A percentile compares a stretch with the other conserved stretches of the same genome.
phyloP scores from a whole-genome alignment of 1,284 basidiomycete genomes.

The Sphagnurus paluster region DNA sequence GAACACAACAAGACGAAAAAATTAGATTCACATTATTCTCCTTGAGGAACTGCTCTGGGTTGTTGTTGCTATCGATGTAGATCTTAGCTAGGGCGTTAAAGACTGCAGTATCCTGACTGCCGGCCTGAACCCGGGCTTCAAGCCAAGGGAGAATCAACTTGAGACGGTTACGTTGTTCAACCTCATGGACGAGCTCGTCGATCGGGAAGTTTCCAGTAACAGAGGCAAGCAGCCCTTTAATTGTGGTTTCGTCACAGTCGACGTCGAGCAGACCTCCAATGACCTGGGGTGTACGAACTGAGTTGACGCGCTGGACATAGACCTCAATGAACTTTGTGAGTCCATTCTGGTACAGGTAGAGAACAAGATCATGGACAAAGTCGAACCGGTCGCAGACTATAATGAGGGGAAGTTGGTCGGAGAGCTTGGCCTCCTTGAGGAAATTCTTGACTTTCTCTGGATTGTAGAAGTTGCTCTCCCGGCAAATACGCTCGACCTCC shows the following conservation, averaged over 20 bases:
- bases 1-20: slow-evolving; percentile 1
- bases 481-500: slow-evolving; percentile 98
- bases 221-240: slow-evolving; percentile 91
- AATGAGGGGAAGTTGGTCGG: slow-evolving; percentile 97
- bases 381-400: slow-evolving; percentile 99
- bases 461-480: slow-evolving; percentile 97
- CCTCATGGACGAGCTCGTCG: slow-evolving; percentile 96
- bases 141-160: slow-evolving; percentile 98
- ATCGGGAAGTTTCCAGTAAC: slow-evolving; percentile 98
- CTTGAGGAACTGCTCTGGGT: slow-evolving; percentile 96
- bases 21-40: slow-evolving; percentile 84
- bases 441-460: slow-evolving; percentile 99
- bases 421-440: slow-evolving; percentile 96
- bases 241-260: slow-evolving; percentile 95
- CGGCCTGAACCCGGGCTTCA: slow-evolving; percentile 88
- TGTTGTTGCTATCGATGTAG: slow-evolving; percentile 98
- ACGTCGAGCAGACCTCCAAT: slow-evolving; percentile 97
- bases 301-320: slow-evolving; percentile 98
- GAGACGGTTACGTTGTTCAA: slow-evolving; percentile 93
- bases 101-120: slow-evolving; percentile 89
- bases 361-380: slow-evolving; percentile 98
- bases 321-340: slow-evolving; percentile 98
- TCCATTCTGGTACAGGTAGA: slow-evolving; percentile 98
- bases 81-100: slow-evolving; percentile 99
- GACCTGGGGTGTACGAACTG: slow-evolving; percentile 97